Evolutionary conservation across 2,329 filamentous ascomycete species (phyloP).

Genomic region (Aspergillus sp.): DNA sequence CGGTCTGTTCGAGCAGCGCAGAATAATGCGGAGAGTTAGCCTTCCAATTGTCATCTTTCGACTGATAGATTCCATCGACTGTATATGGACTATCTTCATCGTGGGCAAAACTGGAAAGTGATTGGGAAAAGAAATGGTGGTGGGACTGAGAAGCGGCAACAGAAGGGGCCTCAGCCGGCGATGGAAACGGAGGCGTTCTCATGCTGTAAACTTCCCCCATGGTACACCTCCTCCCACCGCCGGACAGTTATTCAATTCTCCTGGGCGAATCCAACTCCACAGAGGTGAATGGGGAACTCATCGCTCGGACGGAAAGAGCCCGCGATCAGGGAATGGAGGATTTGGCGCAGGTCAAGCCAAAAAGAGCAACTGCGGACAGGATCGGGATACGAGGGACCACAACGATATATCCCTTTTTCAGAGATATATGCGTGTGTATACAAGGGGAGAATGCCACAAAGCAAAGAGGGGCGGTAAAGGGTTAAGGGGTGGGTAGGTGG

Average conservation of each 20-base stretch:
- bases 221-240: slow-evolving; percentile 31
- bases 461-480: slow-evolving; percentile 12
- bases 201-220: slow-evolving; percentile 40
- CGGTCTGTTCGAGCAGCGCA: slow-evolving; percentile 20
- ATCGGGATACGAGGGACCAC: neutral
- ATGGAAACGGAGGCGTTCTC: slow-evolving; percentile 42
- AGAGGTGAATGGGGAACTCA: slow-evolving; percentile 31
- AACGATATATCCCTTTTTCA: neutral
- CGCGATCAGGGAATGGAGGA: slow-evolving; percentile 12
- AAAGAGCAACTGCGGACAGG: neutral
- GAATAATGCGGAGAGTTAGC: slow-evolving; percentile 21
- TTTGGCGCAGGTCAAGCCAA: slow-evolving; percentile 2
- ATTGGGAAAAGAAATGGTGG: slow-evolving; percentile 27
- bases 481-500: slow-evolving; percentile 4
- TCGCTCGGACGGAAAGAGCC: slow-evolving; percentile 34
- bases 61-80: slow-evolving; percentile 15
- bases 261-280: slow-evolving; percentile 33
- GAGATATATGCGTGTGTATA: neutral
- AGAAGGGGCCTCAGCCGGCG: slow-evolving; percentile 39
- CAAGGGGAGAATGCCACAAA: slow-evolving; percentile 1
- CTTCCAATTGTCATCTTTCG: slow-evolving; percentile 17
- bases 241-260: slow-evolving; percentile 34
- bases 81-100: slow-evolving; percentile 18
- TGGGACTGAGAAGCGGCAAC: slow-evolving; percentile 26
- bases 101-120: slow-evolving; percentile 21